These are phyloP conservation scores for Talaromyces atroroseus DNA, from an alignment of 2,329 filamentous ascomycete genomes.

Conservation along the genomic window DNA sequence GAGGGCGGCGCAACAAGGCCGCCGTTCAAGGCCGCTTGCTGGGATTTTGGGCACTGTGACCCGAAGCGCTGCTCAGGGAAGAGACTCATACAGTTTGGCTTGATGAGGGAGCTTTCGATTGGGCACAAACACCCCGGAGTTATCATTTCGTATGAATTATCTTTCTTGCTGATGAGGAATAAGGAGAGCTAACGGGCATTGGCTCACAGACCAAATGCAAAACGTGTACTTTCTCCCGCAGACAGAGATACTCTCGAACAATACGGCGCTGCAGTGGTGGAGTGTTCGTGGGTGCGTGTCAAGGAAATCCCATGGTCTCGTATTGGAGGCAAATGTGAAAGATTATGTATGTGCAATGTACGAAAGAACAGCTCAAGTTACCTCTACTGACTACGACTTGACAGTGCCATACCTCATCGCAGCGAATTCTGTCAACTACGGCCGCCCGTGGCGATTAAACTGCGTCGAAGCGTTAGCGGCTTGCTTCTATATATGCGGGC, in stretches of 20 bases:
- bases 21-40: conserved; percentile 87
- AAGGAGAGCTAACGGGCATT: not conserved
- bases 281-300: conserved; percentile 93
- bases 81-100: conserved; percentile 79
- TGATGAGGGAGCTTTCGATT: conserved; percentile 88
- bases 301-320: conserved; percentile 84
- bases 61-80: conserved; percentile 96
- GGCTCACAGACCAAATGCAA: conserved; percentile 67
- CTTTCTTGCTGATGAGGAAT: not conserved
- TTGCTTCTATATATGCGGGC: conserved; percentile 87
- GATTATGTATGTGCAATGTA: conserved; percentile 58
- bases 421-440: conserved; percentile 96
- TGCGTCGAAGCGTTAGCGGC: conserved; percentile 93
- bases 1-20: conserved; percentile 31
- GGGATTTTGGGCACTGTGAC: conserved; percentile 97
- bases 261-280: conserved; percentile 89
- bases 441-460: conserved; percentile 88
- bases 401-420: conserved; percentile 86
- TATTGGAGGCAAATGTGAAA: conserved; percentile 89
- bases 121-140: conserved; percentile 90
- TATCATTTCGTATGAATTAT: conserved; percentile 64
- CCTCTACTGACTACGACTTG: not conserved
- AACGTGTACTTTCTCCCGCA: conserved; percentile 73
- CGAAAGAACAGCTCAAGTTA: not conserved
- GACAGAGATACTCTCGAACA: conserved; percentile 77